These are phyloP conservation scores for Calonectria hawksworthii DNA, from an alignment of 2,329 filamentous ascomycete genomes.

Conservation along the genomic window DNA sequence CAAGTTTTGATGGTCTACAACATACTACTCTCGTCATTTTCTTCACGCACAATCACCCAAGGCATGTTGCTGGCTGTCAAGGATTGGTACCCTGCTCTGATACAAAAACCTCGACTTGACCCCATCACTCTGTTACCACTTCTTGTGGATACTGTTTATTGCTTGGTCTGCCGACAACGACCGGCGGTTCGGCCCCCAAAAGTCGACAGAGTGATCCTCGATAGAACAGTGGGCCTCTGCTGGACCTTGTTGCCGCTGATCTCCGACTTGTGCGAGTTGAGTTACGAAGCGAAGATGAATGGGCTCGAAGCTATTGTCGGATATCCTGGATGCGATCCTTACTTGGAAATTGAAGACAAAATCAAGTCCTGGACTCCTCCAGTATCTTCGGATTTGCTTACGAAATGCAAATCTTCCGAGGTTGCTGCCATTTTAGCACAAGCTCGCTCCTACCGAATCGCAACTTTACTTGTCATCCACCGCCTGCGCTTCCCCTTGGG, in stretches of 20 bases:
- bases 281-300: constrained; percentile 9
- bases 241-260: constrained; percentile 24
- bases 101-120: constrained; percentile 19
- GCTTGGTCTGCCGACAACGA: constrained; percentile 27
- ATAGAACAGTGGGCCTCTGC: constrained; percentile 29
- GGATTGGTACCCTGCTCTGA: constrained; percentile 22
- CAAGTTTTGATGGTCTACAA: constrained; percentile 28
- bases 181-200: constrained; percentile 20
- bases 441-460: constrained; percentile 26
- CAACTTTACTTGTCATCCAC: constrained; percentile 32
- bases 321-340: constrained; percentile 5
- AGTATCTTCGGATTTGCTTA: background rate
- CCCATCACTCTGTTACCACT: constrained; percentile 28
- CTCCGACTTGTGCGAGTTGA: constrained; percentile 28
- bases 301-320: background rate
- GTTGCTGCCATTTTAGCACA: constrained; percentile 27
- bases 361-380: constrained; percentile 23
- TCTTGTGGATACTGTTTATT: constrained; percentile 30
- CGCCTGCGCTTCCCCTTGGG: constrained; percentile 32
- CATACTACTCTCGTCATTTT: constrained; percentile 4
- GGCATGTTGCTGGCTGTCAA: constrained; percentile 14
- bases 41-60: constrained; percentile 17
- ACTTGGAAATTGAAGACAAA: constrained; percentile 21
- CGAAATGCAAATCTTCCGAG: constrained; percentile 11
- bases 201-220: constrained; percentile 18